Evolutionary conservation across 2,329 filamentous ascomycete genomes (phyloP).

Genomic region (Ceratocystis eucalypticola): DNA sequence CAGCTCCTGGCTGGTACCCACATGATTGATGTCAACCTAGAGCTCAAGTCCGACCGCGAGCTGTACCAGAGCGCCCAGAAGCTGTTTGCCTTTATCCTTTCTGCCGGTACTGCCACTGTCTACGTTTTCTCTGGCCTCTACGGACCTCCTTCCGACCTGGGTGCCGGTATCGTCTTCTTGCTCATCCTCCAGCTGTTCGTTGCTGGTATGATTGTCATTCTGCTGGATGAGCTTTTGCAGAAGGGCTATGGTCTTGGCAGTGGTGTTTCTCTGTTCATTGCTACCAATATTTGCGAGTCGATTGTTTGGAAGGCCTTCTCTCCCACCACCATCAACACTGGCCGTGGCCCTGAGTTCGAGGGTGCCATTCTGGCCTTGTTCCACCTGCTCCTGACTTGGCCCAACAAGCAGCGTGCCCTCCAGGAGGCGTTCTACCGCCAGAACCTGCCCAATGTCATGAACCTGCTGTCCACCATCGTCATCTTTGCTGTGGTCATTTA

Average conservation of each 20-base stretch:
- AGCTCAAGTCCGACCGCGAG: constrained; percentile 98
- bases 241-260: constrained; percentile 98
- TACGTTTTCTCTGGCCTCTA: constrained; percentile 98
- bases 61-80: constrained; percentile 99
- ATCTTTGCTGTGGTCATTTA: constrained; percentile 98
- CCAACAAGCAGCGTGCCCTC: constrained; percentile 97
- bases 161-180: constrained; percentile 94
- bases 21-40: constrained; percentile 99
- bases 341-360: constrained; percentile 97
- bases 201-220: constrained; percentile 95
- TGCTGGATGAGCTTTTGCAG: constrained; percentile 96
- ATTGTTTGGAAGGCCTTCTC: constrained; percentile 99
- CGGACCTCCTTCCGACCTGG: constrained; percentile 88
- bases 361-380: constrained; percentile 95
- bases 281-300: constrained; percentile 99
- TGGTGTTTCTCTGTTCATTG: constrained; percentile 98
- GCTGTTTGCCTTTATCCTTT: constrained; percentile 93
- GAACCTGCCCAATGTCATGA: constrained; percentile 99
- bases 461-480: constrained; percentile 79
- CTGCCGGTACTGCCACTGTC: constrained; percentile 92
- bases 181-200: constrained; percentile 96
- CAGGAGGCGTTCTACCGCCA: constrained; percentile 98
- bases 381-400: constrained; percentile 96
- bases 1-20: constrained; percentile 98
- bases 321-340: constrained; percentile 97